phyloP scores from a whole-genome alignment of 371 early-diverging fungal species.

The Mucor racemosus region DNA sequence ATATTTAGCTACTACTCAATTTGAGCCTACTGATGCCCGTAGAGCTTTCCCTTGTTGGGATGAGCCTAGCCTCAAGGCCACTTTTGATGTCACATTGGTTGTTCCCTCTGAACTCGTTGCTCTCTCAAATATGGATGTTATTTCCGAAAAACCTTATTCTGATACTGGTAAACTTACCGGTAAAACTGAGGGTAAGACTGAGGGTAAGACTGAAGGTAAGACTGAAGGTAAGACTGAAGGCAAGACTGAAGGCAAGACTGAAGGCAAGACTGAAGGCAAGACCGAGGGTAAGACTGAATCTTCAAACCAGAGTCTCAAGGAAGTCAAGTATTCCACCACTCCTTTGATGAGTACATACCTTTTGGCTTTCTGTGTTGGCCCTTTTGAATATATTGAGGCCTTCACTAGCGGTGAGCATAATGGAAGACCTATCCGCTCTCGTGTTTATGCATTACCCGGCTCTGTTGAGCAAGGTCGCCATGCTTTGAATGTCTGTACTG shows the following conservation, averaged over 20 bases:
- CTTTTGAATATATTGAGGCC: conserved; percentile 84
- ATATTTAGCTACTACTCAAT: conserved; percentile 88
- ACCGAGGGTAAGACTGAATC: conserved; percentile 35
- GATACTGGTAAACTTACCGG: conserved; percentile 34
- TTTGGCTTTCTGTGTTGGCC: conserved; percentile 86
- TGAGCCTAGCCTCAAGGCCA: conserved; percentile 90
- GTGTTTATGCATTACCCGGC: conserved; percentile 81
- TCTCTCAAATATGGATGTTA: conserved; percentile 86
- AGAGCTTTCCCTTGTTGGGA: conserved; percentile 95
- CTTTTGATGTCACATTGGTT: conserved; percentile 82
- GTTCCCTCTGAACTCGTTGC: conserved; percentile 76
- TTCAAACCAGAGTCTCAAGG: conserved; percentile 44
- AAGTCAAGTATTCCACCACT: conserved; percentile 80
- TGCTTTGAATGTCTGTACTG: conserved; percentile 74
- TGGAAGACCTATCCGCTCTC: conserved; percentile 64
- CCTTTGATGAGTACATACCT: conserved; percentile 91
- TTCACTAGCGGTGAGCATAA: conserved; percentile 64
- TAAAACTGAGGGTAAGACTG: conserved; percentile 38
- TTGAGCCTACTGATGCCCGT: conserved; percentile 92
- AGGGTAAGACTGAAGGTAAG: conserved; percentile 30
- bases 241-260: conserved; percentile 28
- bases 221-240: conserved; percentile 30
- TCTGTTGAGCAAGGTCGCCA: conserved; percentile 76
- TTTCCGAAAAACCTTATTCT: conserved; percentile 54
- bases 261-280: conserved; percentile 38